Base-by-base conservation (phyloP, 352 stramenopile genomes). In the Globisporangium abappressorium region DNA sequence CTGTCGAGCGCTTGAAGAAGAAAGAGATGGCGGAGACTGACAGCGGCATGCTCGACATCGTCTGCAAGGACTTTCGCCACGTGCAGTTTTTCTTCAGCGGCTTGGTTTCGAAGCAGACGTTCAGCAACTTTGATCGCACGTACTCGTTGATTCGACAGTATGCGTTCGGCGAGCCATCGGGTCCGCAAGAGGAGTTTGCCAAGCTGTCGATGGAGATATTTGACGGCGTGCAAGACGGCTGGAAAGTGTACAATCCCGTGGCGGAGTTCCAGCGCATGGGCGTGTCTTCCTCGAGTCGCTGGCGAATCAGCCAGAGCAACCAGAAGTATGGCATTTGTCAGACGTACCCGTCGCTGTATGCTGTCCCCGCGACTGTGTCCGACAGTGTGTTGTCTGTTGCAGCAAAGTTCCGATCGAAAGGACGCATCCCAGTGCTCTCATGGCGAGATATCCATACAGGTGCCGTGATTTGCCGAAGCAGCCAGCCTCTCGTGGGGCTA, bases 331-430 rank as follows among this genome's bases (percentile, higher is more conserved):
- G 72, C 6, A 24, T 97, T 15, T 95, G 87, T 36, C 59, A 74
- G 20, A 96, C 87, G 3, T 97, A 97, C 63, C 90, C 90, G 15
- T 80, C 84, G 2, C 65, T 91, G n/a, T 73, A 95, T 26, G 87
- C 76, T 0, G 86, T 96, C 28, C 90, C 90, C 0, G 68, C 76
- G 6, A 84, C 71, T 8, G 78, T 90, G 0, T 87, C 81, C 0
- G 82, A 97, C 65, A 75, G 81, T 2, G 81, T 91, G 34, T 71
- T 96, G 11, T 26, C 63, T 0, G 77, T 83, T 11, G 86, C 85
- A 6, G 85, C 90, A n/a, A 91, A 89, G 57, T 97, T 94, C 70
- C 89, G 89, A 2, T 95, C 88, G 3, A 94, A 95, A 71, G 70
- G 75, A 3, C 87, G 90, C 0, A 92, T 97, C 53, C 89, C 89